These are phyloP conservation scores for Boletellus deceptivus DNA, from an alignment of 1,284 basidiomycete species.

Conservation along the genomic window DNA sequence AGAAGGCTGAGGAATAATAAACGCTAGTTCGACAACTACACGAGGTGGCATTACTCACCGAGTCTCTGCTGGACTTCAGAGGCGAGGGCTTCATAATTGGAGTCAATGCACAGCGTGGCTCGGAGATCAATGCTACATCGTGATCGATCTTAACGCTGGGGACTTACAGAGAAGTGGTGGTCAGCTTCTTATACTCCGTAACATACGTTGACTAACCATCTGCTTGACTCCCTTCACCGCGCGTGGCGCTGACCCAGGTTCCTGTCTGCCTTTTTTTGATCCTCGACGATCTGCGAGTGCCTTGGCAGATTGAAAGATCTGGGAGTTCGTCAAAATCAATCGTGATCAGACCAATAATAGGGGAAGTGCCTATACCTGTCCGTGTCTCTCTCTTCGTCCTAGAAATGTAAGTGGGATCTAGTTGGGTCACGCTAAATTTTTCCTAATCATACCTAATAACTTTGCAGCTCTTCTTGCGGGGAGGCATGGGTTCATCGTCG, in stretches of 20 bases:
- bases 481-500: slow-evolving; percentile 20
- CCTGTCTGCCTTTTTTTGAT: slow-evolving; percentile 15
- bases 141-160: neutral
- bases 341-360: neutral
- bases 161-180: neutral
- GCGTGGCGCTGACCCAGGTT: slow-evolving; percentile 3
- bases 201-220: neutral
- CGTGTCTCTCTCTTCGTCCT: slow-evolving; percentile 15
- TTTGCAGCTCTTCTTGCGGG: slow-evolving; percentile 25
- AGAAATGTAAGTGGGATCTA: slow-evolving; percentile 1
- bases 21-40: neutral
- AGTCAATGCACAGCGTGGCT: neutral
- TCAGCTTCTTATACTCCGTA: neutral
- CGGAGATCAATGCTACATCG: neutral
- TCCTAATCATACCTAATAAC: slow-evolving; percentile 1
- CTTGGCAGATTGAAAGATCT: slow-evolving; percentile 4
- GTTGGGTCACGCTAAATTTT: slow-evolving; percentile 1
- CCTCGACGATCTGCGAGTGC: slow-evolving; percentile 21
- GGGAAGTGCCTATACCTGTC: slow-evolving; percentile 15
- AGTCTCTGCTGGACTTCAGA: neutral
- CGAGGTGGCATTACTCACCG: slow-evolving; percentile 12
- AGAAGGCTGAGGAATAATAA: slow-evolving; percentile 4
- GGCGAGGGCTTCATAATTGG: neutral
- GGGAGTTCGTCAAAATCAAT: slow-evolving; percentile 15
- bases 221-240: slow-evolving; percentile 7